phyloP scores from a whole-genome alignment of 179 eudicot genomes.

The Corrigiola litoralis region DNA sequence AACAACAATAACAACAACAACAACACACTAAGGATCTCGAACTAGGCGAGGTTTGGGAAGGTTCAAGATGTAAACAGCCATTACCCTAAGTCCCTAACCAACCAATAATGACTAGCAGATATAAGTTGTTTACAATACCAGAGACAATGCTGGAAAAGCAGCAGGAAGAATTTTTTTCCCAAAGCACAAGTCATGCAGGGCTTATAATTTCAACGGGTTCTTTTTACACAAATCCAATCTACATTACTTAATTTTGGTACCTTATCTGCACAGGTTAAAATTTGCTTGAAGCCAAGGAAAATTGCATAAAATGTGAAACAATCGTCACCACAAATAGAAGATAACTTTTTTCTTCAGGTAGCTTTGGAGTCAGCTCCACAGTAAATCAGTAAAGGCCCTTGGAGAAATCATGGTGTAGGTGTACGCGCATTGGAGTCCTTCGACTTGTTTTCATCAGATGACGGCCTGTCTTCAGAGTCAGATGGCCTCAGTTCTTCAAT shows the following conservation, averaged over 20 bases:
- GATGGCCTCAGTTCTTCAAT: slow-evolving; percentile 53
- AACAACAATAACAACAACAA: too few relatives aligned
- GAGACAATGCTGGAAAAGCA: background rate
- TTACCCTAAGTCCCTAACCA: too few relatives aligned
- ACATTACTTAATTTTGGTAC: background rate
- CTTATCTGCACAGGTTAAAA: background rate
- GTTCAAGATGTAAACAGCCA: too few relatives aligned
- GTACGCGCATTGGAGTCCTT: slow-evolving; percentile 51
- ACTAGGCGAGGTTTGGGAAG: too few relatives aligned
- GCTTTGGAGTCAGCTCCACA: background rate
- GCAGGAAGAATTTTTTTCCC: background rate
- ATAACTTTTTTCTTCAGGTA: background rate
- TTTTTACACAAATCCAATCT: slow-evolving; percentile 6
- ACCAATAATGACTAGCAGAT: too few relatives aligned
- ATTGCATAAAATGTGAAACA: slow-evolving; percentile 9
- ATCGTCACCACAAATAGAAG: background rate
- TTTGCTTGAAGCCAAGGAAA: background rate
- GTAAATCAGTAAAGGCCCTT: background rate
- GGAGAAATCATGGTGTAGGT: slow-evolving; percentile 30
- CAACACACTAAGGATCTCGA: too few relatives aligned
- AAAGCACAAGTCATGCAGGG: slow-evolving; percentile 15
- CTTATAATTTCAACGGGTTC: background rate
- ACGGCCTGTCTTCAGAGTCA: slow-evolving; percentile 46
- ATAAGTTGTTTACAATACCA: background rate
- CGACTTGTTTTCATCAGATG: slow-evolving; percentile 59